These are phyloP conservation scores for Torulaspora microellipsoides DNA, from an alignment of 805 yeast genomes.

Conservation along the genomic window DNA sequence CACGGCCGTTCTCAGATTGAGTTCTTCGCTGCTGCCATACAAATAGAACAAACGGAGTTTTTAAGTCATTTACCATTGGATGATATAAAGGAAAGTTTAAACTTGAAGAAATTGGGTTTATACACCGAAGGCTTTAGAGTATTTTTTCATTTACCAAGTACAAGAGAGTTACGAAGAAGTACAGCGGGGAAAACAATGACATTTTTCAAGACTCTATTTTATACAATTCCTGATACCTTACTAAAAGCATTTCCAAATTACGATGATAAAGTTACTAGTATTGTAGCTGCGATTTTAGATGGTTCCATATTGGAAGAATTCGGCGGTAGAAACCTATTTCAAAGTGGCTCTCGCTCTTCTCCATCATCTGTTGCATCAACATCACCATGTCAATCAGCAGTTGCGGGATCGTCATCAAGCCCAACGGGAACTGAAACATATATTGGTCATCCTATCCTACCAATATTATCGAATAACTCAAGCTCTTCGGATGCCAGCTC, in stretches of 20 bases:
- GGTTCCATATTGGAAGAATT: constrained; percentile 22
- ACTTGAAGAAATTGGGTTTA: constrained; percentile 28
- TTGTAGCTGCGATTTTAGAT: constrained; percentile 27
- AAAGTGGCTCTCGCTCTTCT: constrained; percentile 10
- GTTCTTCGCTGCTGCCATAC: constrained; percentile 30
- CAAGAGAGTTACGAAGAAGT: constrained; percentile 23
- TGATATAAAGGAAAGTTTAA: constrained; percentile 11
- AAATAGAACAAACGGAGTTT: constrained; percentile 32
- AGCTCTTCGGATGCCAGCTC: constrained; percentile 14
- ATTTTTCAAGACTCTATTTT: constrained; percentile 31
- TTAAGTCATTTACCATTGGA: constrained; percentile 25
- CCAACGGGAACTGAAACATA: constrained; percentile 7
- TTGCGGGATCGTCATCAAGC: constrained; percentile 5
- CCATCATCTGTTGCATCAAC: constrained; percentile 10
- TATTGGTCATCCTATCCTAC: constrained; percentile 9
- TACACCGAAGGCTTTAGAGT: constrained; percentile 37
- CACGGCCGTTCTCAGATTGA: constrained; percentile 27
- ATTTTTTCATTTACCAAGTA: constrained; percentile 31
- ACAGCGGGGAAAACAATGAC: constrained; percentile 29
- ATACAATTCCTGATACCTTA: constrained; percentile 26
- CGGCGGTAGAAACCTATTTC: constrained; percentile 15
- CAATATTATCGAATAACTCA: constrained; percentile 9
- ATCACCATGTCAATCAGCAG: constrained; percentile 13
- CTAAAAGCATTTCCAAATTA: constrained; percentile 22
- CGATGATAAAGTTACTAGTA: constrained; percentile 24